Evolutionary conservation across 192 early-diverging fungal genomes (phyloP).

Genomic region (Haplosporangium gracile): DNA sequence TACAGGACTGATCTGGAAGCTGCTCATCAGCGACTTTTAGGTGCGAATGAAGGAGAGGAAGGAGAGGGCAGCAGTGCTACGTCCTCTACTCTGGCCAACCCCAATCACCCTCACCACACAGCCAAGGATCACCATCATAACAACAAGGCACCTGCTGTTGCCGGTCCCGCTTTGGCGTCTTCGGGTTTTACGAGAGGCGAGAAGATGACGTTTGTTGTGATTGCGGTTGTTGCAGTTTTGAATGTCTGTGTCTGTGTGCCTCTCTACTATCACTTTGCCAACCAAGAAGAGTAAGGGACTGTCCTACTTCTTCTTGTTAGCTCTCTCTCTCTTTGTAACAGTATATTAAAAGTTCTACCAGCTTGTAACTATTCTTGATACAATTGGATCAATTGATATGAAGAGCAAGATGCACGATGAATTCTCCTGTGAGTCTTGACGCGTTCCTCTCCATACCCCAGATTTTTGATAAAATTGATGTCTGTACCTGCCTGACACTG

Average conservation of each 20-base stretch:
- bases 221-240: conserved; percentile 37
- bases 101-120: neutral
- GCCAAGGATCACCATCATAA: neutral
- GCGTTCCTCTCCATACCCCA: no score
- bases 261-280: conserved; percentile 52
- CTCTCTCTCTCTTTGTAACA: neutral
- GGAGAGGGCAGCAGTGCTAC: conserved; percentile 1
- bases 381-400: no score
- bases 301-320: neutral
- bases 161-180: neutral
- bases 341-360: neutral
- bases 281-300: neutral
- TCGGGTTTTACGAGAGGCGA: conserved; percentile 56
- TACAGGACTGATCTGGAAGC: conserved; percentile 19
- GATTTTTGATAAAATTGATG: no score
- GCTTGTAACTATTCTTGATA: neutral
- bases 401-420: no score
- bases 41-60: neutral
- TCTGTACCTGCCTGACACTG: neutral
- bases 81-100: neutral
- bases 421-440: no score
- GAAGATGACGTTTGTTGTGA: conserved; percentile 45
- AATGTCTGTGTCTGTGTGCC: conserved; percentile 55
- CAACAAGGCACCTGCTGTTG: neutral
- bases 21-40: conserved; percentile 15